A percentile compares a stretch with the other conserved stretches of the same genome.
phyloP scores from a whole-genome alignment of 2,329 filamentous ascomycete genomes.

The Trichoderma pleuroti region DNA sequence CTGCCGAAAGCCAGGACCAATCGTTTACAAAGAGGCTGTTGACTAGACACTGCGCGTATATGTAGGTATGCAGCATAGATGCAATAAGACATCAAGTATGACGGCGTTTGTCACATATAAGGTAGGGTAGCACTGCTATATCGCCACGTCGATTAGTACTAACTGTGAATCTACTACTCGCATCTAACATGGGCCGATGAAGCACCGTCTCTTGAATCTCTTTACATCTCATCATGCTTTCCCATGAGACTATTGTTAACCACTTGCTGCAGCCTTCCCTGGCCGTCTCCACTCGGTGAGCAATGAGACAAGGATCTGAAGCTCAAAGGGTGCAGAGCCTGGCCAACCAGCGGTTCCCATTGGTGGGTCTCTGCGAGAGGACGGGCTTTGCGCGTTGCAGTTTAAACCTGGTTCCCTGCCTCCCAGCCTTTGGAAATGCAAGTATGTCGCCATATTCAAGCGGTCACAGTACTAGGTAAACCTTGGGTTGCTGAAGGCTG shows the following conservation, averaged over 20 bases:
- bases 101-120: background rate
- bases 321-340: background rate
- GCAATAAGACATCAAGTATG: background rate
- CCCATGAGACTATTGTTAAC: background rate
- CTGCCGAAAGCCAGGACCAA: background rate
- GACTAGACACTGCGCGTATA: background rate
- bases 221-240: background rate
- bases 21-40: background rate
- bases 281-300: slow-evolving; percentile 15
- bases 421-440: background rate
- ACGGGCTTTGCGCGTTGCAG: background rate
- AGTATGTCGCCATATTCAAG: background rate
- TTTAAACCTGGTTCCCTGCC: background rate
- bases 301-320: slow-evolving; percentile 6
- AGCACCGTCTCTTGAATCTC: background rate
- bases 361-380: background rate
- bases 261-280: slow-evolving; percentile 4
- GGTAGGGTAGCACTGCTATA: background rate
- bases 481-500: background rate
- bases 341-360: background rate
- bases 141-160: background rate
- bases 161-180: background rate
- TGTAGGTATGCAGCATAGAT: background rate
- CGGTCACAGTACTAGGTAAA: background rate
- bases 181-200: background rate